Conservation (phyloP, 2,329 filamentous ascomycete genomes). For the Penicillium sclerotigenum region DNA sequence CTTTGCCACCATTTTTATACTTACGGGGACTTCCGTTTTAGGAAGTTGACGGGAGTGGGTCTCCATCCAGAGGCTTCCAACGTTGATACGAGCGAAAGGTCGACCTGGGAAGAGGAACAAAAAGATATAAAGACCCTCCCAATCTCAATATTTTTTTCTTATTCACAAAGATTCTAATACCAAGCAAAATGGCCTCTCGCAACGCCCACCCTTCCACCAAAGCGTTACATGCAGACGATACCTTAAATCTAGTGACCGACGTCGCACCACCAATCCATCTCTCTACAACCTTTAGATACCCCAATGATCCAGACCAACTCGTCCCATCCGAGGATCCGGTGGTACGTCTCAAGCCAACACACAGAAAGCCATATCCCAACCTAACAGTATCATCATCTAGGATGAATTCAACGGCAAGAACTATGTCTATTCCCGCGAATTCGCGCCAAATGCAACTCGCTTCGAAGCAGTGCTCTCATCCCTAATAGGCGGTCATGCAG, state of each 20-base stretch:
- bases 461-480: conserved; percentile 79
- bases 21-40: not conserved
- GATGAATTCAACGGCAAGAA: conserved; percentile 33
- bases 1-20: not conserved
- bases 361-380: too few relatives aligned
- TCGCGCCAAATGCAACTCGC: conserved; percentile 75
- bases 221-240: conserved; percentile 76
- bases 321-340: conserved; percentile 50
- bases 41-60: conserved; percentile 1
- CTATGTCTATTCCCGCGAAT: conserved; percentile 80
- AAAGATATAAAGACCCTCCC: not conserved
- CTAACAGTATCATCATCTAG: conserved; percentile 4
- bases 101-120: not conserved
- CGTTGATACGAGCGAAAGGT: not conserved
- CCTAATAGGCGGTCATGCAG: conserved; percentile 59
- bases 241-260: conserved; percentile 68
- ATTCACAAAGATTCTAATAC: not conserved
- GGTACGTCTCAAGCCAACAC: conserved; percentile 43
- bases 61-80: not conserved
- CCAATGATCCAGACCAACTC: conserved; percentile 65
- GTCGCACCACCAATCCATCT: conserved; percentile 87
- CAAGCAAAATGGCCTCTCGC: conserved; percentile 20
- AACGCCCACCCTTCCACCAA: conserved; percentile 48
- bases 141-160: not conserved
- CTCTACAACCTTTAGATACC: conserved; percentile 85